Evolutionary conservation across 192 early-diverging fungal genomes (phyloP), one percentile per base, ranked within the genome.

Genomic region (Backusella macrospora): DNA sequence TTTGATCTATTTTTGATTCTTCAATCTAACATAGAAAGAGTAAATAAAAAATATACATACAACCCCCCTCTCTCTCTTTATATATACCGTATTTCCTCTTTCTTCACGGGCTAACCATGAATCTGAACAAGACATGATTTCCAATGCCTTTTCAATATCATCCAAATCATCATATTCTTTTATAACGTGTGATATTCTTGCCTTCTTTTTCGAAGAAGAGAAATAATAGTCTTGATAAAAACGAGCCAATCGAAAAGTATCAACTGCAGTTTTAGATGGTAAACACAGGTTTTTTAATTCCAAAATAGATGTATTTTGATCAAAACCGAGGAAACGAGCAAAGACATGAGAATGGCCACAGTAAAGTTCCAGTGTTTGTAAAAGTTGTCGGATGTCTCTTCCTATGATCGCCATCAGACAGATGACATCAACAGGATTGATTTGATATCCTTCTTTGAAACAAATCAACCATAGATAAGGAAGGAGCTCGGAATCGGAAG

Each of bases 401-500:
- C 75, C 75, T 9, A 76, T 26, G 13, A 71, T 38, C 0, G 23
- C 49, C 63, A 70, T 55, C 15, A 76, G 47, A 66, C 70, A 71
- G 4, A 44, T 49, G 29, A 76, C 18, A 71, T 76, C 75, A 16
- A 34, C 18, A 4, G 75, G 75, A 48, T 76, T 62, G 10, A 76
- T 64, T 12, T 71, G 47, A 59, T 76, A 52, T 9, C 75, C 75
- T 55, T 76, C 75, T 37, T 48, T 44, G 13, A 71, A 65, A 40
- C 75, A 76, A 16, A 76, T 21, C 26, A 76, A 43, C 68, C 70
- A 69, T n/a, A 76, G 47, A 55, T 76, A 76, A 38, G 63, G 70
- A 15, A 71, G 37, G 14, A 65, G 37, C 12, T 62, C 63, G 4
- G n/a, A 49, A 23, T 71, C 70, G 2, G 62, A 9, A 8, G 75